Base-by-base conservation (phyloP, 805 yeast species). In the Danielozyma ontarioensis region DNA sequence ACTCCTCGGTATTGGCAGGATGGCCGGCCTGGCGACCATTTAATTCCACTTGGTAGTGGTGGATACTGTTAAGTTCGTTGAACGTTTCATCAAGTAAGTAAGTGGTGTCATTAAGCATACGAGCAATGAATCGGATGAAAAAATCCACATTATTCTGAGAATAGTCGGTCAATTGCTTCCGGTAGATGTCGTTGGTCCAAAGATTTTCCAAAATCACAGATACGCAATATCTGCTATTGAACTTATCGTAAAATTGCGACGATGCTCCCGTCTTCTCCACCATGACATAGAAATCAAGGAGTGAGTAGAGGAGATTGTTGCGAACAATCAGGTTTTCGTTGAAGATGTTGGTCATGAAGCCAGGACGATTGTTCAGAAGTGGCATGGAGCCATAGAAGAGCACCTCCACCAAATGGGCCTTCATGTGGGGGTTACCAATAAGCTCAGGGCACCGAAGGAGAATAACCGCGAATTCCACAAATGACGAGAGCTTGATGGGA, bases 181-280 rank as follows among this genome's bases (percentile, higher is more conserved):
- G 74, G 59, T 85, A 90, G 19, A 64, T 53, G 15, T 79, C 80
- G 45, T 76, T 76, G 37, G 78, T 73, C 94, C 97, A 93, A 34
- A 93, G 64, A 45, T 80, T 79, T 54, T 87, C 90, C 48, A 93
- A 62, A 22, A 93, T 82, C 29, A 75, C 75, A 1, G 96, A 83
- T 18, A 93, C 85, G 53, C 86, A 82, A 58, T 79, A 90, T 55
- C 98, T 74, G 28, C 86, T 76, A 56, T 87, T 89, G 64, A 93
- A 93, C 60, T 93, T 93, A 57, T 93, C 99, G 57, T 90, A 90
- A 53, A 90, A 93, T 59, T 93, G 97, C 0, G 94, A 79, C 5
- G 90, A 80, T 2, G 96, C 83, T 7, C 98, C 98, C 0, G 98
- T 93, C 50, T 85, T 88, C 56, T 93, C 99, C 32, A 90, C 89